Base-by-base conservation (phyloP, 257 asterid genomes). In the Plantago major region DNA sequence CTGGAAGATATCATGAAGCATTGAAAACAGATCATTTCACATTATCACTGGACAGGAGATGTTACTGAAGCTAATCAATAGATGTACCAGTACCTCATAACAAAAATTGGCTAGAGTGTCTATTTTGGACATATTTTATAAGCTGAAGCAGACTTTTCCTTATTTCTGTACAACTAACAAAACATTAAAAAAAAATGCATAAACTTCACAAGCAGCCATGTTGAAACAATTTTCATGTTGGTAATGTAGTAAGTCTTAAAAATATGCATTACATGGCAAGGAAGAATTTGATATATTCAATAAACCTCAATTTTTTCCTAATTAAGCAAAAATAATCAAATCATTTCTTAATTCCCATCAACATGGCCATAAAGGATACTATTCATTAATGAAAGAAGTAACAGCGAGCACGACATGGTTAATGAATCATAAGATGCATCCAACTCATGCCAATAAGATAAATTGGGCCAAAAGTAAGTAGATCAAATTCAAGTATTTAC, bases 1-100 rank as follows among this genome's bases (percentile, higher is more conserved):
- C 38, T 51, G 13, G 47, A 58, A 58, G 50, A 56, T 60, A 14
- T 13, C 15, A 16, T 58, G 62, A 44, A 46, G 49, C 42, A 42
- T 45, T 40, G 38, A 30, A 44, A 63, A 45, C 26, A 55, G 13
- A 43, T 16, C 8, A 33, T 33, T 5, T 33, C 40, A 33, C 40
- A 7, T 33, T 4, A 33, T 33, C 8, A 33, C 7, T 4, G 40
- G 13, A 50, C 49, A 15, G 33, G 53, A 62, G 30, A 61, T 18
- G 18, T 49, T 52, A 40, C 37, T 47, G 56, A 11, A 28, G 13
- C 28, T 8, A 15, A 46, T 55, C 30, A 68, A 16, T 7, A 16
- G 22, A 15, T 5, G 44, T 7, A 43, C 10, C 57, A 51, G 40
- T 67, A 54, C 55, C 62, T 42, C 13, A 53, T 16, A 55, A 53